Evolutionary conservation across 2,329 filamentous ascomycete species (phyloP).

Genomic region (Pseudocercospora musae): DNA sequence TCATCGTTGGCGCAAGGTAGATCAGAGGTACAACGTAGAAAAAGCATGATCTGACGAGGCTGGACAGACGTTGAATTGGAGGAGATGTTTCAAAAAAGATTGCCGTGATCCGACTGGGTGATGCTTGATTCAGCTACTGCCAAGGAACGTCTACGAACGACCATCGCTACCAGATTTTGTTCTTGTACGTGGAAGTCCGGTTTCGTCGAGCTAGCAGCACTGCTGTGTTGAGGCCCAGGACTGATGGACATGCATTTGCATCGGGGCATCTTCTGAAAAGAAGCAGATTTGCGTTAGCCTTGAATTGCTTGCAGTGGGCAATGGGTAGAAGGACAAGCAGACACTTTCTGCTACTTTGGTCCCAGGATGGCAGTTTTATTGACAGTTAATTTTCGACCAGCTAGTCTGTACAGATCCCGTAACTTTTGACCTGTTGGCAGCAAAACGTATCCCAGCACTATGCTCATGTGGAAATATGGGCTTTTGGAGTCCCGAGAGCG

Average conservation of each 20-base stretch:
- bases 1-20: background rate
- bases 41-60: background rate
- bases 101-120: background rate
- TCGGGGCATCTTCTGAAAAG: background rate
- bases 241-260: background rate
- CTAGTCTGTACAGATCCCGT: too few relatives aligned
- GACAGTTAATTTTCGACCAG: too few relatives aligned
- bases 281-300: background rate
- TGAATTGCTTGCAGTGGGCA: background rate
- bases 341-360: too few relatives aligned
- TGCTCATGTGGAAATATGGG: too few relatives aligned
- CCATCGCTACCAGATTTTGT: background rate
- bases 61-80: background rate
- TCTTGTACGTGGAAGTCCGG: background rate
- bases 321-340: background rate
- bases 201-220: background rate
- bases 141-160: background rate
- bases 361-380: too few relatives aligned
- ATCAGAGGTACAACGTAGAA: background rate
- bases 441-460: too few relatives aligned
- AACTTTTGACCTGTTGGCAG: too few relatives aligned
- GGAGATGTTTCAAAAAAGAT: background rate
- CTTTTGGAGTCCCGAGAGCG: too few relatives aligned
- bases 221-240: background rate
- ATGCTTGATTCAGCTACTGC: background rate